Percentiles rank a stretch among this genome's conserved stretches.
These are phyloP conservation scores for Colletotrichum graminicola DNA, from an alignment of 2,329 filamentous ascomycete species.

Conservation along the genomic window DNA sequence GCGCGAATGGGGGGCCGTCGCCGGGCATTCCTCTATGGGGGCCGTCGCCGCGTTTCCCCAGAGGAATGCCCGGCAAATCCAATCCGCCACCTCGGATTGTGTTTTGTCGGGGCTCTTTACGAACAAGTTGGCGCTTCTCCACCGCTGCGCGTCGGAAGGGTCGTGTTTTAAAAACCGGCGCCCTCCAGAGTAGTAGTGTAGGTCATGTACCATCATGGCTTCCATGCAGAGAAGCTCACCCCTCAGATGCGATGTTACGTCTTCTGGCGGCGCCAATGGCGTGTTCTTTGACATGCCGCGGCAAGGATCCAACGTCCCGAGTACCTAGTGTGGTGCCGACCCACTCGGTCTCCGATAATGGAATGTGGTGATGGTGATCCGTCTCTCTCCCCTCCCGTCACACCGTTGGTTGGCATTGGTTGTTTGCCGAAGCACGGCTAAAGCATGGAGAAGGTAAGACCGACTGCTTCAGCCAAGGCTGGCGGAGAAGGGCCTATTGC, in stretches of 20 bases:
- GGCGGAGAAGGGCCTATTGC: constrained; percentile 18
- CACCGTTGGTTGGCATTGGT: constrained; percentile 10
- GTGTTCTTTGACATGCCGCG: background rate
- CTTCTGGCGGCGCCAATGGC: no score
- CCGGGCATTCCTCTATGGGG: no score
- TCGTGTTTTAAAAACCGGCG: background rate
- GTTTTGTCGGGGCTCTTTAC: constrained; percentile 4
- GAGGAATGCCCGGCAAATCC: constrained; percentile 31
- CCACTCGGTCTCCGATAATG: background rate
- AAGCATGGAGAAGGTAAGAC: background rate
- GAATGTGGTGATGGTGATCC: background rate
- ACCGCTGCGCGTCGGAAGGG: constrained; percentile 5
- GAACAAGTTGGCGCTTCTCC: constrained; percentile 16
- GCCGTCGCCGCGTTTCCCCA: constrained; percentile 24
- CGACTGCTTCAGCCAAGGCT: constrained; percentile 12
- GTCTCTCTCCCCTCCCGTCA: background rate
- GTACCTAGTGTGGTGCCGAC: background rate
- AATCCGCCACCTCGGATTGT: constrained; percentile 30
- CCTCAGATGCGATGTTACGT: constrained; percentile 2
- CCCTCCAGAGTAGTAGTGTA: background rate
- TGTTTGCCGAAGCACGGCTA: background rate
- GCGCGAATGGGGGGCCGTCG: constrained; percentile 24
- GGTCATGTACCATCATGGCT: background rate
- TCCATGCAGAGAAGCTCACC: constrained; percentile 6
- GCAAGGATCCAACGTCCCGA: background rate